A percentile compares a stretch with the other conserved stretches of the same genome.
These are phyloP conservation scores for Aspergillus fijiensis DNA, from an alignment of 2,329 filamentous ascomycete genomes.

Conservation along the genomic window DNA sequence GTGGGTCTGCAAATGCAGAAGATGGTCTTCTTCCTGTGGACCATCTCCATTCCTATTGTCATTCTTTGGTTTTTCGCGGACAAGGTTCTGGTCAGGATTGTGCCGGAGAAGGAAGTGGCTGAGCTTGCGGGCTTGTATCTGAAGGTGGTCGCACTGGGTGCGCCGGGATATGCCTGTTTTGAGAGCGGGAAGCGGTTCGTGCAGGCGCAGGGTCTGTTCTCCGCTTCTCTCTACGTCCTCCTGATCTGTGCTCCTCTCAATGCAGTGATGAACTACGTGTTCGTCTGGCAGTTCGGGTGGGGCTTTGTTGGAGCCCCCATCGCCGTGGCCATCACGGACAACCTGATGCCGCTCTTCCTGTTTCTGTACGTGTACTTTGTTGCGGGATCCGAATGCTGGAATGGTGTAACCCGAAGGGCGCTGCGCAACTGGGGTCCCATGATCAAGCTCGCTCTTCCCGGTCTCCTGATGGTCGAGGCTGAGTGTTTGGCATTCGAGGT, in stretches of 20 bases:
- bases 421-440: slow-evolving; percentile 77
- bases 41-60: slow-evolving; percentile 69
- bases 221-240: slow-evolving; percentile 77
- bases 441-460: slow-evolving; percentile 83
- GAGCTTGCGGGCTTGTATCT: slow-evolving; percentile 71
- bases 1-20: slow-evolving; percentile 81
- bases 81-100: slow-evolving; percentile 62
- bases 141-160: slow-evolving; percentile 66
- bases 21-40: slow-evolving; percentile 75
- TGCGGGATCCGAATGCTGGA: slow-evolving; percentile 75
- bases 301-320: slow-evolving; percentile 79
- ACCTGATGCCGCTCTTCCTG: slow-evolving; percentile 69
- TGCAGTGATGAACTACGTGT: slow-evolving; percentile 74
- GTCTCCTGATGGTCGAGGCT: slow-evolving; percentile 89
- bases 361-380: slow-evolving; percentile 72
- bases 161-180: slow-evolving; percentile 73
- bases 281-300: slow-evolving; percentile 67
- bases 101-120: slow-evolving; percentile 71
- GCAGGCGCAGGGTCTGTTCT: slow-evolving; percentile 85
- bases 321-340: slow-evolving; percentile 73
- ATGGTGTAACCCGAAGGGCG: slow-evolving; percentile 69
- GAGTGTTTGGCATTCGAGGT: slow-evolving; percentile 94
- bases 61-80: slow-evolving; percentile 70
- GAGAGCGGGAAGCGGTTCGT: slow-evolving; percentile 81
- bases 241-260: slow-evolving; percentile 81